Conservation (phyloP, 2,329 filamentous ascomycete genomes). For the Coniochaeta ligniaria region DNA sequence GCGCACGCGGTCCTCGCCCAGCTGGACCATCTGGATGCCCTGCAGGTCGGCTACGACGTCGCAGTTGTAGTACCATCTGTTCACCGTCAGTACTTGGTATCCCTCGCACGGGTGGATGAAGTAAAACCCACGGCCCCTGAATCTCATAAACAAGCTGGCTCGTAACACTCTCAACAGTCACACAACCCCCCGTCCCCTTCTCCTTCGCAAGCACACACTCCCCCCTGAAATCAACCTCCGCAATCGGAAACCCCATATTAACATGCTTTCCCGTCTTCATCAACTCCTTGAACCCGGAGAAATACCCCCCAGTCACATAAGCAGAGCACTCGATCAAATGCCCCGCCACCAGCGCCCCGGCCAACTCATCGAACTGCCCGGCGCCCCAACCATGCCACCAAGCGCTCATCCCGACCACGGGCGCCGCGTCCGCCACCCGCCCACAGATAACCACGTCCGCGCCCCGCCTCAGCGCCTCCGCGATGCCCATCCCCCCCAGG, state of each 20-base stretch:
- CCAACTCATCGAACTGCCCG: slow-evolving; percentile 33
- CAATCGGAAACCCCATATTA: slow-evolving; percentile 40
- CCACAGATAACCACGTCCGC: slow-evolving; percentile 31
- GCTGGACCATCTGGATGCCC: slow-evolving; percentile 35
- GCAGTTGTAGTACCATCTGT: slow-evolving; percentile 23
- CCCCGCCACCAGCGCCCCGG: slow-evolving; percentile 31
- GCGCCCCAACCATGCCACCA: slow-evolving; percentile 39
- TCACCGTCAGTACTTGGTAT: neutral
- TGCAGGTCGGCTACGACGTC: slow-evolving; percentile 22
- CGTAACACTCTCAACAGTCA: slow-evolving; percentile 9
- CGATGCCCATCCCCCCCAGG: slow-evolving; percentile 32
- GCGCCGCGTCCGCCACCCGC: slow-evolving; percentile 30
- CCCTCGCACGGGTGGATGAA: neutral
- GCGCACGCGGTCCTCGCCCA: slow-evolving; percentile 16
- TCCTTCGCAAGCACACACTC: slow-evolving; percentile 18
- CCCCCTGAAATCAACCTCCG: slow-evolving; percentile 37
- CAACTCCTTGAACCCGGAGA: slow-evolving; percentile 35
- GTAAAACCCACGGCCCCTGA: slow-evolving; percentile 17
- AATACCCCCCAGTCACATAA: slow-evolving; percentile 39
- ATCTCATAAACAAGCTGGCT: slow-evolving; percentile 29
- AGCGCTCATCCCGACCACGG: slow-evolving; percentile 38
- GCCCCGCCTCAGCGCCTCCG: slow-evolving; percentile 22
- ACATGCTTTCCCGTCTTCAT: slow-evolving; percentile 25
- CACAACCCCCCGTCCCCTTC: slow-evolving; percentile 14
- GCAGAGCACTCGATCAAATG: slow-evolving; percentile 36